These are phyloP conservation scores for Fusarium begoniae DNA, from an alignment of 2,329 filamentous ascomycete species.

Conservation along the genomic window DNA sequence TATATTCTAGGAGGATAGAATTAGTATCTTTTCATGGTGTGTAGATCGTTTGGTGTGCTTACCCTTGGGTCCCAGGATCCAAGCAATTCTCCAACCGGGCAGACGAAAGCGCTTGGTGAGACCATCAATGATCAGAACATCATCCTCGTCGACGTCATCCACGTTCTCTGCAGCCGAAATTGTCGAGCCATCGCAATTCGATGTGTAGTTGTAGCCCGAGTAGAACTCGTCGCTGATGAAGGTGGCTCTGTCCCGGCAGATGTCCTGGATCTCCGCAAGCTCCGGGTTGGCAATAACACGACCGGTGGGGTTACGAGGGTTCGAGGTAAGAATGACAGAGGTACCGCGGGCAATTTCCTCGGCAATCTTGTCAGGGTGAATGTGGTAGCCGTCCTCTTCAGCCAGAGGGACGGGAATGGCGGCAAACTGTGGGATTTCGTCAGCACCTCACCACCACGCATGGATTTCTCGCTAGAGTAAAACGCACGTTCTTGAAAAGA, in stretches of 20 bases:
- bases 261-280: constrained; percentile 89
- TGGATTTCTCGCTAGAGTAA: neutral
- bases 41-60: constrained; percentile 23
- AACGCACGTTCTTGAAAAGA: constrained; percentile 80
- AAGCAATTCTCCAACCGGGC: constrained; percentile 95
- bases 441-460: neutral
- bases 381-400: constrained; percentile 88
- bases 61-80: constrained; percentile 90
- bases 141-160: constrained; percentile 86
- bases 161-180: constrained; percentile 77
- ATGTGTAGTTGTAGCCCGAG: constrained; percentile 92
- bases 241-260: constrained; percentile 89
- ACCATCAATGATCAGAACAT: constrained; percentile 94
- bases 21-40: neutral
- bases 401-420: constrained; percentile 87
- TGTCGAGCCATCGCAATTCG: constrained; percentile 85
- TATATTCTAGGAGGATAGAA: neutral
- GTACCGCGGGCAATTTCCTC: constrained; percentile 89
- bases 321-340: constrained; percentile 91
- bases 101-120: constrained; percentile 97
- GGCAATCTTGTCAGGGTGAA: constrained; percentile 91
- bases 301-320: constrained; percentile 94
- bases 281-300: constrained; percentile 86
- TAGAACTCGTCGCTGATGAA: constrained; percentile 98
- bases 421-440: constrained; percentile 62